Percentiles rank a stretch among this genome's conserved stretches.
These are phyloP conservation scores for Penicillium sp. DNA, from an alignment of 2,329 filamentous ascomycete genomes.

Conservation along the genomic window DNA sequence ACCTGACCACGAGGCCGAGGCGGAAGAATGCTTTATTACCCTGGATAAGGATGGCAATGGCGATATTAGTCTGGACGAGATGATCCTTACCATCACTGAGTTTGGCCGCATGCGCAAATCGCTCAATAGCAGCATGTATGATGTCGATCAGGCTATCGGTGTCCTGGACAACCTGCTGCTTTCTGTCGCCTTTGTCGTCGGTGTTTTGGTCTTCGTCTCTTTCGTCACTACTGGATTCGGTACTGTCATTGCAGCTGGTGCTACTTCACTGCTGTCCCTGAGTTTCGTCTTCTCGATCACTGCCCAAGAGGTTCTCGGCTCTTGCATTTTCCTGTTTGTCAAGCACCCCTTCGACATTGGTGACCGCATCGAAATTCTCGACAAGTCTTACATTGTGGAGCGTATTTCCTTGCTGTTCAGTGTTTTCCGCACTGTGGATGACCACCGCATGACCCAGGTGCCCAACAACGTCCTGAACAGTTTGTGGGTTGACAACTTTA, in stretches of 20 bases:
- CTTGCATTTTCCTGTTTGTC: slow-evolving; percentile 97
- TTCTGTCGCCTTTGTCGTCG: slow-evolving; percentile 72
- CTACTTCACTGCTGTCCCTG: slow-evolving; percentile 86
- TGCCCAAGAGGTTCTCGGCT: slow-evolving; percentile 91
- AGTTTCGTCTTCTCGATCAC: slow-evolving; percentile 94
- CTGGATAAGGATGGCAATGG: slow-evolving; percentile 87
- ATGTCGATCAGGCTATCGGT: slow-evolving; percentile 88
- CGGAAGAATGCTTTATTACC: slow-evolving; percentile 74
- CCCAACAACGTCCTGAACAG: slow-evolving; percentile 90
- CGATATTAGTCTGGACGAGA: slow-evolving; percentile 91
- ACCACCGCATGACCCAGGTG: slow-evolving; percentile 72
- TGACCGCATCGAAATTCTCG: slow-evolving; percentile 77
- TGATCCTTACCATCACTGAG: slow-evolving; percentile 80
- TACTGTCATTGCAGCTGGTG: slow-evolving; percentile 79
- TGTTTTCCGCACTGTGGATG: slow-evolving; percentile 78
- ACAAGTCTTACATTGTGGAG: slow-evolving; percentile 71
- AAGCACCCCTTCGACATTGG: slow-evolving; percentile 97
- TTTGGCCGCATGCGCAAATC: slow-evolving; percentile 82
- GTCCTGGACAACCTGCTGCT: slow-evolving; percentile 84
- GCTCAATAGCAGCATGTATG: slow-evolving; percentile 89
- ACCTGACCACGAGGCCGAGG: slow-evolving; percentile 64
- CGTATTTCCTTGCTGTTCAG: slow-evolving; percentile 92
- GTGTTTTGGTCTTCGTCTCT: slow-evolving; percentile 80
- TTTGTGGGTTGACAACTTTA: slow-evolving; percentile 92
- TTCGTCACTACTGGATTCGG: slow-evolving; percentile 85